A percentile compares a stretch with the other conserved stretches of the same genome.
Evolutionary conservation across 2,329 filamentous ascomycete species (phyloP).

Genomic region (Claviceps lovelessii): DNA sequence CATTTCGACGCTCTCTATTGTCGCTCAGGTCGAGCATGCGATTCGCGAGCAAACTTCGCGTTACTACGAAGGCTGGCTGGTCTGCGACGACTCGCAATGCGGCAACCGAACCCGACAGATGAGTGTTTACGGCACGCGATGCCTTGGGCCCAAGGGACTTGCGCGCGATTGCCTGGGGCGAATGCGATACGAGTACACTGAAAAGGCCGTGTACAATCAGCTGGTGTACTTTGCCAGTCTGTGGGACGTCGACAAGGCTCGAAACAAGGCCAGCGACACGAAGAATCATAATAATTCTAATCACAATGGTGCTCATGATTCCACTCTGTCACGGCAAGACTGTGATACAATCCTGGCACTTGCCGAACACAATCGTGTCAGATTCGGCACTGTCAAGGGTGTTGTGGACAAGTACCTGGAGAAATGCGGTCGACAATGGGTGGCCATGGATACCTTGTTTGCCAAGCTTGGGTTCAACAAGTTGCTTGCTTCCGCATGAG

Average conservation of each 20-base stretch:
- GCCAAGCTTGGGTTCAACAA: slow-evolving; percentile 45
- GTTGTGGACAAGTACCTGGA: slow-evolving; percentile 74
- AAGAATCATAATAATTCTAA: slow-evolving; percentile 5
- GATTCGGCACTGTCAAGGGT: slow-evolving; percentile 62
- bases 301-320: slow-evolving; percentile 25
- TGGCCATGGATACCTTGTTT: slow-evolving; percentile 84
- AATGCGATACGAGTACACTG: slow-evolving; percentile 77
- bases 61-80: slow-evolving; percentile 87
- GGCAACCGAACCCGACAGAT: slow-evolving; percentile 80
- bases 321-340: slow-evolving; percentile 34
- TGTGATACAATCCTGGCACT: slow-evolving; percentile 55
- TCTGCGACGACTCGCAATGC: slow-evolving; percentile 81
- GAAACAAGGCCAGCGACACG: slow-evolving; percentile 32
- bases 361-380: slow-evolving; percentile 65
- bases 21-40: slow-evolving; percentile 76
- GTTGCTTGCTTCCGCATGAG: slow-evolving; percentile 8
- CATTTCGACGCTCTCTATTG: slow-evolving; percentile 57
- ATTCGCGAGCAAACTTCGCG: slow-evolving; percentile 62
- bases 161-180: slow-evolving; percentile 71
- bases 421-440: slow-evolving; percentile 84
- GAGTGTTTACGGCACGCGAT: slow-evolving; percentile 81
- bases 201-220: slow-evolving; percentile 91
- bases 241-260: slow-evolving; percentile 81
- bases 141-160: slow-evolving; percentile 73
- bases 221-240: slow-evolving; percentile 72